Evolutionary conservation across 192 early-diverging fungal genomes (phyloP).

Genomic region (Rhizophagus prolifer): DNA sequence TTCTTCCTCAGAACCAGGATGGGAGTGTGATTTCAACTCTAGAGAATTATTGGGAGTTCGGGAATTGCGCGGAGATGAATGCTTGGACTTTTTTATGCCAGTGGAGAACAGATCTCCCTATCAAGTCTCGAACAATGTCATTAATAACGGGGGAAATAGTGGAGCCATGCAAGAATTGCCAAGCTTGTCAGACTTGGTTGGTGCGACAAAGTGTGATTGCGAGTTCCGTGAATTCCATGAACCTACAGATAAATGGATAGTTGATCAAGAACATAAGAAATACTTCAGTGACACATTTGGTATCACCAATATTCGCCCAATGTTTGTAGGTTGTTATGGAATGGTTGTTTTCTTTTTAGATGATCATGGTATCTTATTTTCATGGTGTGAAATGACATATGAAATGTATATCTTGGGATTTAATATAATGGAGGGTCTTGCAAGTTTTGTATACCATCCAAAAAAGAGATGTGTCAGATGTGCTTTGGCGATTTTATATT

Average conservation of each 20-base stretch:
- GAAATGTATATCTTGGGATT: not conserved
- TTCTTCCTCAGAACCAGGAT: not conserved
- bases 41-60: not conserved
- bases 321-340: conserved; percentile 9
- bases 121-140: not conserved
- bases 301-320: not conserved
- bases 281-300: conserved; percentile 2
- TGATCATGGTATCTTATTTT: conserved; percentile 8
- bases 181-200: not conserved
- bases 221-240: no score
- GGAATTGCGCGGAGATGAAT: not conserved
- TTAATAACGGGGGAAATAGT: not conserved
- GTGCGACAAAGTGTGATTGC: not conserved
- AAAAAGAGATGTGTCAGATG: not conserved
- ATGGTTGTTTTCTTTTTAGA: conserved; percentile 19
- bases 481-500: no score
- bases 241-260: no score
- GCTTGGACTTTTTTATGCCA: not conserved
- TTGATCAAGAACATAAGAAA: not conserved
- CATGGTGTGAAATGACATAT: conserved; percentile 1
- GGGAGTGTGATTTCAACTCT: not conserved
- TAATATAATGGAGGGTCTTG: not conserved
- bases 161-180: not conserved
- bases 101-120: not conserved
- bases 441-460: not conserved